Conservation (phyloP, 306 rosid genomes). For the Castanopsis chinensis region DNA sequence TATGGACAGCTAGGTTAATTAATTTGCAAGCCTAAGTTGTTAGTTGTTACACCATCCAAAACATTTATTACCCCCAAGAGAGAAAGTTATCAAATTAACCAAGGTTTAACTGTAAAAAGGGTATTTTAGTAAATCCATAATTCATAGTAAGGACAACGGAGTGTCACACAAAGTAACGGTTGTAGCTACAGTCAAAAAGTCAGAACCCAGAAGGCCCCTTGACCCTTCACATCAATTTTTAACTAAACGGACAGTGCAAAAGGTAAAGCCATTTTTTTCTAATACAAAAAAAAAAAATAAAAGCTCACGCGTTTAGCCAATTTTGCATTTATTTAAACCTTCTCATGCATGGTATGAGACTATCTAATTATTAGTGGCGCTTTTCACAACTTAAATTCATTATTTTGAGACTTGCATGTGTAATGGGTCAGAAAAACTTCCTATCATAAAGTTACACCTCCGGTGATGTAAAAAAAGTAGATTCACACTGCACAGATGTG, state of each 20-base stretch:
- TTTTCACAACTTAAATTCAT: too few species aligned
- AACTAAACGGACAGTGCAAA: not conserved
- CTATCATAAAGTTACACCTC: too few species aligned
- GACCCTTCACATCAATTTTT: conserved; percentile 16
- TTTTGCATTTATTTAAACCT: too few species aligned
- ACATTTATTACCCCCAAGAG: conserved; percentile 25
- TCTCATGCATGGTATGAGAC: too few species aligned
- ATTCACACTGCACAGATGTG: not conserved
- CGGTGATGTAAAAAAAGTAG: conserved; percentile 20
- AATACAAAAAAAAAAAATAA: too few species aligned
- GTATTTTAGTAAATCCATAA: conserved; percentile 13
- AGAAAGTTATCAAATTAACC: conserved; percentile 31
- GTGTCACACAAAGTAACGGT: conserved; percentile 32
- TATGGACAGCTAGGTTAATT: conserved; percentile 25
- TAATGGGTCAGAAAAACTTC: too few species aligned
- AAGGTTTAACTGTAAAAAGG: conserved; percentile 20
- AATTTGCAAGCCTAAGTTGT: conserved; percentile 32
- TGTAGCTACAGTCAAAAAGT: conserved; percentile 23
- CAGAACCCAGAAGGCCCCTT: conserved; percentile 9
- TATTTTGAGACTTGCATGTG: too few species aligned
- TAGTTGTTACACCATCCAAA: conserved; percentile 32
- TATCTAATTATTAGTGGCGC: too few species aligned
- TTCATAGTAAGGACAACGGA: not conserved
- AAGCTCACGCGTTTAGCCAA: too few species aligned
- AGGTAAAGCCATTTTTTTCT: too few species aligned